Evolutionary conservation across 768 basidiomycete genomes (phyloP).

Genomic region (Mycena vitilis): DNA sequence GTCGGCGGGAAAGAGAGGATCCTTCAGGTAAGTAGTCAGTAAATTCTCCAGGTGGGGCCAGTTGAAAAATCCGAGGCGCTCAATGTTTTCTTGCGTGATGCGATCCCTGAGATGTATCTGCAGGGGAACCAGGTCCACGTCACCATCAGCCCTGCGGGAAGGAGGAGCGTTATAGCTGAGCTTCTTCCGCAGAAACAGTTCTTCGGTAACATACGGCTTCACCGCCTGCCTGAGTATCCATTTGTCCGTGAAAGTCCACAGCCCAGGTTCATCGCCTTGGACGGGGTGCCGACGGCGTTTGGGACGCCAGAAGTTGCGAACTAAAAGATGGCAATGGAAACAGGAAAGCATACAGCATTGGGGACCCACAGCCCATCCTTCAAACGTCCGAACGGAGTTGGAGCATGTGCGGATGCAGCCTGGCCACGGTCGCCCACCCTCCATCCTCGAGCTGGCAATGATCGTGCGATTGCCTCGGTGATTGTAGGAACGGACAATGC

Average conservation of each 20-base stretch:
- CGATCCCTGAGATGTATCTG: slow-evolving; percentile 5
- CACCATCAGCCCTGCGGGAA: background rate
- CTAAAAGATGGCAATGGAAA: no score
- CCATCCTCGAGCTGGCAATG: no score
- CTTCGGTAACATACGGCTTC: slow-evolving; percentile 32
- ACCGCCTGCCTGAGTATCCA: slow-evolving; percentile 34
- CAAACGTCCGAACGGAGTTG: no score
- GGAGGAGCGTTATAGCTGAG: slow-evolving; percentile 6
- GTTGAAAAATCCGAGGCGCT: slow-evolving; percentile 2
- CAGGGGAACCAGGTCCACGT: background rate
- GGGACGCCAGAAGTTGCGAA: no score
- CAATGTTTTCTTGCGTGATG: slow-evolving; percentile 7
- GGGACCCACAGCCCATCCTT: no score
- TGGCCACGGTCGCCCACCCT: no score
- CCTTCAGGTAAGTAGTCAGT: background rate
- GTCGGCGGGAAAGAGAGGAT: slow-evolving; percentile 10
- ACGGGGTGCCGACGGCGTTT: no score
- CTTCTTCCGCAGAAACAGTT: slow-evolving; percentile 22
- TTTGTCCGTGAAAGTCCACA: slow-evolving; percentile 29
- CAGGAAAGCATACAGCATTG: no score
- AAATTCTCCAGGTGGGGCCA: background rate
- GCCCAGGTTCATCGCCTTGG: background rate
- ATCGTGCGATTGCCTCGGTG: no score
- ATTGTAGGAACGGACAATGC: no score
- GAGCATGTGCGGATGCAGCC: no score